Base-by-base conservation (phyloP, 306 rosid genomes). In the Medicago ruthenica region DNA sequence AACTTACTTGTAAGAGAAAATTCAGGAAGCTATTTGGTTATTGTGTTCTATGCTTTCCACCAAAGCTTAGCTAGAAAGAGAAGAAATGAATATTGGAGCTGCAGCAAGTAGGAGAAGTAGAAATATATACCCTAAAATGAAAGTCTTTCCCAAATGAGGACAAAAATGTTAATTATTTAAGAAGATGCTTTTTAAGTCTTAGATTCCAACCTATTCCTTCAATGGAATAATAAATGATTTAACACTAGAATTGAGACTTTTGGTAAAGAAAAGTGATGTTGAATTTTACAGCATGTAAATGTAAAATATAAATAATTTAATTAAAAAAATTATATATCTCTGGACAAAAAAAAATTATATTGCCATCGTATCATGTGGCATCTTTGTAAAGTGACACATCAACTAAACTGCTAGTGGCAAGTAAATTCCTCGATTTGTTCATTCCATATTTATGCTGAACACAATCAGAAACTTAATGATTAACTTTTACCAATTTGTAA, bases 1-100 rank as follows among this genome's bases (percentile, higher is more conserved):
- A 75, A 79, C 86, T 83, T 83, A 83, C 83, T n/a, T 22, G 78
- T 62, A 69, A 78, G 77, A 74, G 82, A 62, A 65, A 83, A 63
- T 55, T 70, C 54, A 18, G 69, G 70, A 60, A n/a, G 83, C 80
- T 74, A 37, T 58, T 34, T 37, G 71, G 6, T 48, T 57, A 73
- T 80, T 59, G 76, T 75, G 58, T 53, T 75, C 18, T 62, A 51
- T 16, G 73, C 47, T 73, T 69, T 65, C 79, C 78, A 79, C 73
- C 81, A 71, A 45, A 79, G 58, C 69, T 61, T 61, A 61, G 67
- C 83, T 79, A 74, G 80, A 75, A 74, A 69, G 77, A 60, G 73
- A 42, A 78, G 60, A 75, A n/a, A 50, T 58, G 66, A 50, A 55
- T 8, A 15, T 15, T 61, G 10, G 65, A 39, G 73, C 16, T 16